Conservation (phyloP, 306 rosid species). For the Rosa persica region DNA sequence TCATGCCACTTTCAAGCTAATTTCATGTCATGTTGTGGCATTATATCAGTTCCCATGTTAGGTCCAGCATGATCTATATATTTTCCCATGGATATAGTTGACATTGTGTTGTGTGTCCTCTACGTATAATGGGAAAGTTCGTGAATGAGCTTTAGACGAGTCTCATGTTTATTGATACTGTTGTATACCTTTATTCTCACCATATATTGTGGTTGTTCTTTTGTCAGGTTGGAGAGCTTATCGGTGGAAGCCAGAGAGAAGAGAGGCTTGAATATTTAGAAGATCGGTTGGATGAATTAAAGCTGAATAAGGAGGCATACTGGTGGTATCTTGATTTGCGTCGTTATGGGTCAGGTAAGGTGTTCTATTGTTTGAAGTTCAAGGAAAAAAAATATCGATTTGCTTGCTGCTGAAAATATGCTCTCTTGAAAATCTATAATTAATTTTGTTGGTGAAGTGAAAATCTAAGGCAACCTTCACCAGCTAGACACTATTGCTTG, state of each 20-base stretch:
- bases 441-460: neutral
- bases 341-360: slow-evolving; percentile 92
- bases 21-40: neutral
- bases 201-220: neutral
- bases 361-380: slow-evolving; percentile 18
- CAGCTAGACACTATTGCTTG: neutral
- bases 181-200: neutral
- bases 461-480: neutral
- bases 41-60: neutral
- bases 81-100: neutral
- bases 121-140: neutral
- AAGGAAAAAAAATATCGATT: neutral
- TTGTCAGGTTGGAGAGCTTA: slow-evolving; percentile 88
- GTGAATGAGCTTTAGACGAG: neutral
- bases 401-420: neutral
- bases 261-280: slow-evolving; percentile 82
- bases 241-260: slow-evolving; percentile 99
- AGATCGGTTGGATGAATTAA: slow-evolving; percentile 79
- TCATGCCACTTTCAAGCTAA: neutral
- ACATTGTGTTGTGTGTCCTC: slow-evolving; percentile 2
- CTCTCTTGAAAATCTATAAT: neutral
- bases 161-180: neutral
- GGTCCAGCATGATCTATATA: neutral
- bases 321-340: slow-evolving; percentile 99
- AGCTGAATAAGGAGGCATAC: slow-evolving; percentile 72